phyloP scores from a whole-genome alignment of 129 eudicot genomes.

The Erigeron canadensis region DNA sequence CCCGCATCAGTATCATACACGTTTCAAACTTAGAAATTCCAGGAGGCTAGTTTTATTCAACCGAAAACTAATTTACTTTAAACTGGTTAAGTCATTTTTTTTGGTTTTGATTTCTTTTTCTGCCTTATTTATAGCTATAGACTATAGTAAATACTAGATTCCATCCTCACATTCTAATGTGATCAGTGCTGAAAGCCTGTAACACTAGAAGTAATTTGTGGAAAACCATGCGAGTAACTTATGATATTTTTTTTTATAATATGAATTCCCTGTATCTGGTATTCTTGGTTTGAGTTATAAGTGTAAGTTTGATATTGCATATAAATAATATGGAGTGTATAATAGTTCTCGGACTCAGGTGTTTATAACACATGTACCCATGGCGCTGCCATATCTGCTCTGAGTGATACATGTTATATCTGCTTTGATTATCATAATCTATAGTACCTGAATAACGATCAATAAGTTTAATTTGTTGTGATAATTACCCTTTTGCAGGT shows the following conservation, averaged over 20 bases:
- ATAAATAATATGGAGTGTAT: neutral
- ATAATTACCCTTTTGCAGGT: slow-evolving; percentile 56
- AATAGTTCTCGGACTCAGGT: neutral
- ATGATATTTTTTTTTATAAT: neutral
- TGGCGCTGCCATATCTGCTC: neutral
- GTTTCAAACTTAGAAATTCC: neutral
- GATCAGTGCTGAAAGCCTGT: slow-evolving; percentile 4
- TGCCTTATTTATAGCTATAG: neutral
- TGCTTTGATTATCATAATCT: neutral
- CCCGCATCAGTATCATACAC: neutral
- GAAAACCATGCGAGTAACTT: neutral
- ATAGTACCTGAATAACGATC: neutral
- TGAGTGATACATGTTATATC: slow-evolving; percentile 5
- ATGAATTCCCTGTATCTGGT: neutral
- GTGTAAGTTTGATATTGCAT: neutral
- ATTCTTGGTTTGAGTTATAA: neutral
- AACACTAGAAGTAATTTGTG: slow-evolving; percentile 10
- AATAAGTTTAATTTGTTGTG: slow-evolving; percentile 23
- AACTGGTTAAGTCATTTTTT: neutral
- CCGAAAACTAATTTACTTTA: neutral
- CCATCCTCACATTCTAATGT: neutral
- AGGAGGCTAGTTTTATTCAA: neutral
- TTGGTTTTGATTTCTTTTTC: neutral
- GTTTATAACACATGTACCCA: neutral
- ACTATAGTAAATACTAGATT: neutral